A percentile compares a stretch with the other conserved stretches of the same genome.
These are phyloP conservation scores for Geosmithia morbida DNA, from an alignment of 2,329 filamentous ascomycete species.

Conservation along the genomic window DNA sequence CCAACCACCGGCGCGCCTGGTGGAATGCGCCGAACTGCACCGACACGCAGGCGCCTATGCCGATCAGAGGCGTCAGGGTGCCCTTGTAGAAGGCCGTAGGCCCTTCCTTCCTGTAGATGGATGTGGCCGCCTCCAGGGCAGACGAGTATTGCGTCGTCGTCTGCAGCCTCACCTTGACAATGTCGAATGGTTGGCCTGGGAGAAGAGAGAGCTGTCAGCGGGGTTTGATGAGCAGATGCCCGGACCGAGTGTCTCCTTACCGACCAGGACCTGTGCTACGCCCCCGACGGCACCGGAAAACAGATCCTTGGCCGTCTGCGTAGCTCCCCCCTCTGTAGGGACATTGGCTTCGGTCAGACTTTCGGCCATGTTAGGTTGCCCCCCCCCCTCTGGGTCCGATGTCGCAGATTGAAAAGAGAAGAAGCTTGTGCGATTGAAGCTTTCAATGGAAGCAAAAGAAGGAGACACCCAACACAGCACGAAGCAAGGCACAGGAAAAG, in stretches of 20 bases:
- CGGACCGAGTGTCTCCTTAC: slow-evolving; percentile 35
- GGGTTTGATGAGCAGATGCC: too few relatives aligned
- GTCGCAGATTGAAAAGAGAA: background rate
- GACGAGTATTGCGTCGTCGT: slow-evolving; percentile 70
- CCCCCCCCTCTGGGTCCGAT: background rate
- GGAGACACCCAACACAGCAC: too few relatives aligned
- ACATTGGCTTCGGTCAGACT: slow-evolving; percentile 14
- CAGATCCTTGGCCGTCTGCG: slow-evolving; percentile 72
- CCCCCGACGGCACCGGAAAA: slow-evolving; percentile 84
- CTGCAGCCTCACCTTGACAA: slow-evolving; percentile 94
- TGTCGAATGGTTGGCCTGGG: slow-evolving; percentile 66
- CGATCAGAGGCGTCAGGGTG: slow-evolving; percentile 83
- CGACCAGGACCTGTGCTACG: slow-evolving; percentile 84
- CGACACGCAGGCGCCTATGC: slow-evolving; percentile 95
- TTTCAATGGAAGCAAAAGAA: too few relatives aligned
- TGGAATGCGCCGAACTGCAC: slow-evolving; percentile 98
- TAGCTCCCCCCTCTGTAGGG: slow-evolving; percentile 18
- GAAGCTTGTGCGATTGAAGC: background rate
- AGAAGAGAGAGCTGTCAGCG: too few relatives aligned
- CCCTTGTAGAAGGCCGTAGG: slow-evolving; percentile 95
- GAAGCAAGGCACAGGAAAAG: background rate
- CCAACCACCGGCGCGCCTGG: slow-evolving; percentile 74
- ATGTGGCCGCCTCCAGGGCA: slow-evolving; percentile 64
- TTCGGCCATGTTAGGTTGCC: background rate
- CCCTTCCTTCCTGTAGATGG: slow-evolving; percentile 81